Evolutionary conservation across 2,329 filamentous ascomycete genomes (phyloP).

Genomic region (Penicillium sp.): DNA sequence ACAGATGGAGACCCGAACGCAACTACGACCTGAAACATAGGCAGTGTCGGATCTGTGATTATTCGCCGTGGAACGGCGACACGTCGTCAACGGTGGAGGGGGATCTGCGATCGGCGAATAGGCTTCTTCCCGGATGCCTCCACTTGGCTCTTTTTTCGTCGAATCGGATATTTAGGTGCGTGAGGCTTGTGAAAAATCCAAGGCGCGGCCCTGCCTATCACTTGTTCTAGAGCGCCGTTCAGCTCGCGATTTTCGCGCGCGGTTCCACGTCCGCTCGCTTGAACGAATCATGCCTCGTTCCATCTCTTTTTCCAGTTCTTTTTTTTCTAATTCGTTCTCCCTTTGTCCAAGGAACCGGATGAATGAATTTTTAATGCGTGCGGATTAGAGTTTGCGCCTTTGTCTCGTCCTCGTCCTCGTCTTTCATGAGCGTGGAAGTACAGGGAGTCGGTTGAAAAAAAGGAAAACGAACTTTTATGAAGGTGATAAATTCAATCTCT

Average conservation of each 20-base stretch:
- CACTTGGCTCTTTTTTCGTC: not conserved
- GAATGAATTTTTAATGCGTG: not conserved
- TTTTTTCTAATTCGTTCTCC: not conserved
- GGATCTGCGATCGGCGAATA: constrained; percentile 7
- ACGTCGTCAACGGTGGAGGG: constrained; percentile 5
- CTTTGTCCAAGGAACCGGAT: not conserved
- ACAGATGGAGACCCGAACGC: too few relatives aligned
- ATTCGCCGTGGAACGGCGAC: constrained; percentile 11
- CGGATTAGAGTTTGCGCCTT: not conserved
- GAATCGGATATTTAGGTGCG: not conserved
- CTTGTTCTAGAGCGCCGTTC: constrained; percentile 16
- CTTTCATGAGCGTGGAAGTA: not conserved
- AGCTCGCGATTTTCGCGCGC: not conserved
- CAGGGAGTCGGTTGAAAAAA: not conserved
- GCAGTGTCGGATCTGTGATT: constrained; percentile 1
- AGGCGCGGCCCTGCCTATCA: constrained; percentile 13
- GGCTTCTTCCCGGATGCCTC: not conserved
- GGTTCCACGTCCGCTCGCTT: not conserved
- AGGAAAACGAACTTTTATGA: not conserved
- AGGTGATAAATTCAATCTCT: constrained; percentile 8
- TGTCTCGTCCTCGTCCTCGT: not conserved
- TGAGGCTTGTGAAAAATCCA: not conserved
- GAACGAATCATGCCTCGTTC: not conserved
- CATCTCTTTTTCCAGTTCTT: not conserved
- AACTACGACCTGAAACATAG: constrained; percentile 1